Base-by-base conservation (phyloP, 768 basidiomycete species). In the Psilocybe tampanensis region DNA sequence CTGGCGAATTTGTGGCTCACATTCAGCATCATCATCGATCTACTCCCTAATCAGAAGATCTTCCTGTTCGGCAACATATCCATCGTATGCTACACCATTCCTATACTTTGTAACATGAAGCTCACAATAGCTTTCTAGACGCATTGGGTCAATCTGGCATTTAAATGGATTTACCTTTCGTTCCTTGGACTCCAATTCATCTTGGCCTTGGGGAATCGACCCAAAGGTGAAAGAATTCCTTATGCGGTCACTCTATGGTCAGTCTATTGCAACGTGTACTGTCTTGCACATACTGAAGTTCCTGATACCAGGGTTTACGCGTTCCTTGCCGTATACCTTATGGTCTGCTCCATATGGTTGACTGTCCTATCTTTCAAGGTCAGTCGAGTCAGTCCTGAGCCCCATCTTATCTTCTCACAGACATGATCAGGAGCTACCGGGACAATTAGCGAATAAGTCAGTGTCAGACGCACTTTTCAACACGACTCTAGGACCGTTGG, bases 1-100 rank as follows among this genome's bases (percentile, higher is more conserved):
- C 72, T 95, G 56, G 93, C 94, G 61, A 95, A 95, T 68, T 76
- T 95, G 43, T 97, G 93, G 92, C 76, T 97, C 56, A 95, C 92
- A n/a, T 96, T 96, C 80, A 88, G 87, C 59, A 95, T 96, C 73
- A 93, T 96, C 71, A 92, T 96, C 80, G 86, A 94, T 65, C 82
- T 97, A 41, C 79, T 95, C 13, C 90, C 90, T 1, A 50, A 62
- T 21, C 73, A 80, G 68, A 52, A 57, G 0, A 79, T 86, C 56
- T 59, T 76, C 44, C 74, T 95, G 51, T 97, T 97, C 60, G 93
- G 92, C 42, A 94, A 85, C 26, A 74, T 66, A 0, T 75, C 67
- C 5, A 70, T 93, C 18, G 94, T 95, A 66, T 56, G 92, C 76
- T 49, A 22, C 34, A 21, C 12, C n/a, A 34, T 7, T 42, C 13